phyloP scores from a whole-genome alignment of 2,329 filamentous ascomycete genomes.

The Fusarium veterinarium region DNA sequence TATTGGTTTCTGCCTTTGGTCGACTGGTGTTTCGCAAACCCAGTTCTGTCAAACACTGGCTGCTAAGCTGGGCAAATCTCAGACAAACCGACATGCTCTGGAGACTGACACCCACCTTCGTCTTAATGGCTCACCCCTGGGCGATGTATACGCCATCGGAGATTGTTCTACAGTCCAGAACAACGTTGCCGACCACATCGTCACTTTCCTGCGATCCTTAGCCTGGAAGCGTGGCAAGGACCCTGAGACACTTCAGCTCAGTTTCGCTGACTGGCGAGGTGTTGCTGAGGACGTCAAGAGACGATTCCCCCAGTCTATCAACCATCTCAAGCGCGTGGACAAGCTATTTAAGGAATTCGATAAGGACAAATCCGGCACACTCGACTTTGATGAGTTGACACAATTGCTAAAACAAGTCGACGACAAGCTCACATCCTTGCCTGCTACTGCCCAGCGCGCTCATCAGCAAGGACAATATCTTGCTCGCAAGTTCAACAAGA shows the following conservation, averaged over 20 bases:
- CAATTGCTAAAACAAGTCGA: constrained; percentile 94
- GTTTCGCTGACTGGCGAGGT: constrained; percentile 87
- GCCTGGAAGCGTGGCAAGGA: constrained; percentile 94
- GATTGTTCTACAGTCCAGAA: constrained; percentile 98
- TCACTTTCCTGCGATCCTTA: constrained; percentile 87
- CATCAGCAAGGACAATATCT: constrained; percentile 97
- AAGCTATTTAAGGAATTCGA: constrained; percentile 93
- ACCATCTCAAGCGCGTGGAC: constrained; percentile 89
- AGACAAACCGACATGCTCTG: constrained; percentile 90
- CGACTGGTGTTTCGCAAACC: constrained; percentile 91
- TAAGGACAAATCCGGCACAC: constrained; percentile 89
- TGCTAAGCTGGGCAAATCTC: constrained; percentile 77
- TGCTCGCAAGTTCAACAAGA: constrained; percentile 91
- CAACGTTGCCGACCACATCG: constrained; percentile 91
- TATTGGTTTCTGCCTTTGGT: constrained; percentile 97
- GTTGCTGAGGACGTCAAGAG: constrained; percentile 86
- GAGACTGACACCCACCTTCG: constrained; percentile 96
- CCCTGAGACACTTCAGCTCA: constrained; percentile 86
- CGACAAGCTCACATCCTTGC: constrained; percentile 90
- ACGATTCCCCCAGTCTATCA: constrained; percentile 89
- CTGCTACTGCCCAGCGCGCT: constrained; percentile 94
- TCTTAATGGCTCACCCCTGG: constrained; percentile 86
- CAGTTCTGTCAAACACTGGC: constrained; percentile 82
- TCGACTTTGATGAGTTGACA: constrained; percentile 92
- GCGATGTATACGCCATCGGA: constrained; percentile 95